Conservation (phyloP, 352 stramenopile genomes). For the Peronospora belbahrii region DNA sequence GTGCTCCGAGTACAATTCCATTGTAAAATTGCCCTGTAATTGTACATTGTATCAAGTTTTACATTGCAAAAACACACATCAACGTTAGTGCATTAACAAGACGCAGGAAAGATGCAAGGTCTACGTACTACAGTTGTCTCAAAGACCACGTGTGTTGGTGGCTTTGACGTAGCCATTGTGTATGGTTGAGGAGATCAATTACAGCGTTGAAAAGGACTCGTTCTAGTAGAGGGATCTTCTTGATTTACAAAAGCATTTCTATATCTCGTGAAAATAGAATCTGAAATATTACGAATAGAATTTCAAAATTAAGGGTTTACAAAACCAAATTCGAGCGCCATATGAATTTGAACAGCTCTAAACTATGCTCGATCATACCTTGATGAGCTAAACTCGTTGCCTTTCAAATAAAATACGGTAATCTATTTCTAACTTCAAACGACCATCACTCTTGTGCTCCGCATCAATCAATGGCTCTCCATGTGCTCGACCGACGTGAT, state of each 20-base stretch:
- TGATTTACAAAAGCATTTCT: too few species aligned
- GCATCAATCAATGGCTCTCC: conserved; percentile 11
- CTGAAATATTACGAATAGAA: too few species aligned
- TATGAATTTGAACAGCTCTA: too few species aligned
- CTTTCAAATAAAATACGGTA: too few species aligned
- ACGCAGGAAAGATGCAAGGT: background rate
- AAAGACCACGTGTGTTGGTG: conserved; percentile 75
- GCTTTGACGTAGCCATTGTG: conserved; percentile 15
- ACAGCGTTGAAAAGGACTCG: too few species aligned
- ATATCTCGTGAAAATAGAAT: too few species aligned
- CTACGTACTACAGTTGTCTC: conserved; percentile 68
- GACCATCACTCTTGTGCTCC: conserved; percentile 11
- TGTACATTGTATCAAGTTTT: background rate
- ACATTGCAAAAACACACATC: background rate
- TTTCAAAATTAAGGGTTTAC: too few species aligned
- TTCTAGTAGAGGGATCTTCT: too few species aligned
- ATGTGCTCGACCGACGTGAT: conserved; percentile 38
- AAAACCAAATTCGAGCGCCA: too few species aligned
- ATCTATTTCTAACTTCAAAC: background rate
- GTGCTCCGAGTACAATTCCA: conserved; percentile 92
- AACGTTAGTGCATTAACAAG: background rate
- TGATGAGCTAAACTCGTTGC: too few species aligned
- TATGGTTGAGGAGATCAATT: background rate
- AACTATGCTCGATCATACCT: too few species aligned
- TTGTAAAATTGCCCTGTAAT: conserved; percentile 79